Evolutionary conservation across 2,329 filamentous ascomycete genomes (phyloP).

Genomic region (Penicillium janthinellum): DNA sequence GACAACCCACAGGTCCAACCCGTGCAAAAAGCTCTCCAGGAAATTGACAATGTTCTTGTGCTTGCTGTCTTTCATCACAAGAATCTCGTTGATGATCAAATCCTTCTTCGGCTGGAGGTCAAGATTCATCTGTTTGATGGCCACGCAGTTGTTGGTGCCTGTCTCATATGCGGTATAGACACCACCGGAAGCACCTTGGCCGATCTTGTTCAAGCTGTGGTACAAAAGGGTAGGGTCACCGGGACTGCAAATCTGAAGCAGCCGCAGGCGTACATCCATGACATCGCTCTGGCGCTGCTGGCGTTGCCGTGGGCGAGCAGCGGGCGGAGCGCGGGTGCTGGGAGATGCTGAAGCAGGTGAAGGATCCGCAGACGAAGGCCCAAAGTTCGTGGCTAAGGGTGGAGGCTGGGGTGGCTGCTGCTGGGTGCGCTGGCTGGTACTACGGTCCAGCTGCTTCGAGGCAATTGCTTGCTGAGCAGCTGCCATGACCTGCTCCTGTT

Average conservation of each 20-base stretch:
- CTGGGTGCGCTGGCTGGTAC: slow-evolving; percentile 66
- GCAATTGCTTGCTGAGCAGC: slow-evolving; percentile 77
- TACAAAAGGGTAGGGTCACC: slow-evolving; percentile 89
- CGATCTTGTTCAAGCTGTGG: slow-evolving; percentile 87
- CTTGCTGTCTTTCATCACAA: slow-evolving; percentile 98
- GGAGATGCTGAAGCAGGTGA: slow-evolving; percentile 41
- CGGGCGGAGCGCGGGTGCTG: slow-evolving; percentile 52
- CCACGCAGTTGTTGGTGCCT: slow-evolving; percentile 82
- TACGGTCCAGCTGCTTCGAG: slow-evolving; percentile 68
- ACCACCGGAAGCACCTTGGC: slow-evolving; percentile 93
- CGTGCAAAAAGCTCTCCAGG: slow-evolving; percentile 91
- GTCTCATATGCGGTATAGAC: slow-evolving; percentile 90
- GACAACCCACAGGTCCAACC: slow-evolving; percentile 93
- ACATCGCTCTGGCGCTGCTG: slow-evolving; percentile 74
- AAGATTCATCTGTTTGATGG: slow-evolving; percentile 99
- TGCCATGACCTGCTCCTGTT: slow-evolving; percentile 82
- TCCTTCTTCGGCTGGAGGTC: slow-evolving; percentile 99
- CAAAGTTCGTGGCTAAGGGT: slow-evolving; percentile 42
- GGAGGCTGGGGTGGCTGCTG: slow-evolving; percentile 50
- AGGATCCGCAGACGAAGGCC: slow-evolving; percentile 37
- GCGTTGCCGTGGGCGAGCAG: slow-evolving; percentile 72
- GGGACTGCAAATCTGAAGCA: slow-evolving; percentile 87
- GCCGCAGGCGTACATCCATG: slow-evolving; percentile 77
- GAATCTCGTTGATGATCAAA: slow-evolving; percentile 96
- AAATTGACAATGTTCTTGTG: slow-evolving; percentile 99